Evolutionary conservation across 306 rosid genomes (phyloP).

Genomic region (Vigna unguiculata): DNA sequence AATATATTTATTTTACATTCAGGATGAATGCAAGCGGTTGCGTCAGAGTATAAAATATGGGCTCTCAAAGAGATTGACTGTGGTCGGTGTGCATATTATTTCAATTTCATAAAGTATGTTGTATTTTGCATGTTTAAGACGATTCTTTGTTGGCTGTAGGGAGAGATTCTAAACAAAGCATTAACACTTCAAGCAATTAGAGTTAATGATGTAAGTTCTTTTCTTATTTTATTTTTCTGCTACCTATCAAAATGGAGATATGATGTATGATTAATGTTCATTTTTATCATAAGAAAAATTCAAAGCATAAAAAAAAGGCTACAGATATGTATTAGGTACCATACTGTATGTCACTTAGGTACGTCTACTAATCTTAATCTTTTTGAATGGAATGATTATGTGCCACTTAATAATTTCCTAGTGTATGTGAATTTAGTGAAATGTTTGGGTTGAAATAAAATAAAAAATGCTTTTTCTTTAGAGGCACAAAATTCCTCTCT

Average conservation of each 20-base stretch:
- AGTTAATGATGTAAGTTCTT: slow-evolving; percentile 76
- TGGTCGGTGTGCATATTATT: slow-evolving; percentile 68
- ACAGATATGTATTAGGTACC: slow-evolving; percentile 14
- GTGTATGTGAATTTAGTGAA: slow-evolving; percentile 13
- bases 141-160: slow-evolving; percentile 60
- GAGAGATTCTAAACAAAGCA: slow-evolving; percentile 82
- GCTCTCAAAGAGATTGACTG: slow-evolving; percentile 73
- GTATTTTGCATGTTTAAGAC: slow-evolving; percentile 41
- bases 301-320: slow-evolving; percentile 15
- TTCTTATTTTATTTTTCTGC: slow-evolving; percentile 17
- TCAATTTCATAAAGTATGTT: slow-evolving; percentile 35
- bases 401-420: slow-evolving; percentile 16
- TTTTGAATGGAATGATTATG: slow-evolving; percentile 24
- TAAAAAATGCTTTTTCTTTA: slow-evolving; percentile 27
- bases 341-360: background rate
- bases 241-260: slow-evolving; percentile 17
- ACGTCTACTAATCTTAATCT: slow-evolving; percentile 10
- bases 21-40: slow-evolving; percentile 92
- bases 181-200: slow-evolving; percentile 72
- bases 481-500: background rate
- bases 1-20: slow-evolving; percentile 48
- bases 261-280: slow-evolving; percentile 30
- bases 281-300: slow-evolving; percentile 20
- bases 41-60: slow-evolving; percentile 82
- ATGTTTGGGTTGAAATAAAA: slow-evolving; percentile 24